Evolutionary conservation across 148 eudicot genomes (phyloP).

Genomic region (Cornus kousa): DNA sequence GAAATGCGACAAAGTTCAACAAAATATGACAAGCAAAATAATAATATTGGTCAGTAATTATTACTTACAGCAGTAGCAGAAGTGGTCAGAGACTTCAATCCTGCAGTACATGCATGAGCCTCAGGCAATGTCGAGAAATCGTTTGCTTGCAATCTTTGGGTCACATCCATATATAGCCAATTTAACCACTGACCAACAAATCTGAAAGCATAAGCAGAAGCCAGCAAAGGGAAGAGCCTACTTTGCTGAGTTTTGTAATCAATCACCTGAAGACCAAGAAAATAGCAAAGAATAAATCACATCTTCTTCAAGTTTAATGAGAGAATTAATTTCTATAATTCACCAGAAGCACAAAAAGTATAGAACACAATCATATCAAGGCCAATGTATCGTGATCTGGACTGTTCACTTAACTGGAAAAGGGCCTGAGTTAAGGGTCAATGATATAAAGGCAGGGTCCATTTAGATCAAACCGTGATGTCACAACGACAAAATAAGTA

Average conservation of each 20-base stretch:
- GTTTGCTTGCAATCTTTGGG: conserved; percentile 69
- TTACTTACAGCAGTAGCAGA: conserved; percentile 82
- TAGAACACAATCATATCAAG: background rate
- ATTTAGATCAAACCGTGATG: too few relatives aligned
- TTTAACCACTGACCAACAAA: conserved; percentile 92
- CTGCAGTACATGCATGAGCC: conserved; percentile 98
- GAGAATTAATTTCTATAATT: background rate
- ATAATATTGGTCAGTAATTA: background rate
- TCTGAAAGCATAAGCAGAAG: conserved; percentile 97
- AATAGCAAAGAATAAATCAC: background rate
- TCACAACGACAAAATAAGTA: too few relatives aligned
- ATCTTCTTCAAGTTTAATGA: background rate
- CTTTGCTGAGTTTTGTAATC: conserved; percentile 97
- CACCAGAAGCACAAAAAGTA: background rate
- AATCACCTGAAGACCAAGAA: conserved; percentile 60
- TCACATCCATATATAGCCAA: conserved; percentile 92
- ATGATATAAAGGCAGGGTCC: too few relatives aligned
- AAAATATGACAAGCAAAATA: background rate
- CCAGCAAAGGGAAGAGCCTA: conserved; percentile 94
- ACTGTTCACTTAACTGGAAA: too few relatives aligned
- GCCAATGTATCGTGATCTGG: background rate
- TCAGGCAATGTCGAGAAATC: conserved; percentile 97
- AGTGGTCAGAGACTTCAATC: conserved; percentile 93
- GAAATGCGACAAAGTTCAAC: background rate
- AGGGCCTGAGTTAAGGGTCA: too few relatives aligned